Evolutionary conservation across 2,329 filamentous ascomycete species (phyloP).

Genomic region (Dryadomyces sulphureus): DNA sequence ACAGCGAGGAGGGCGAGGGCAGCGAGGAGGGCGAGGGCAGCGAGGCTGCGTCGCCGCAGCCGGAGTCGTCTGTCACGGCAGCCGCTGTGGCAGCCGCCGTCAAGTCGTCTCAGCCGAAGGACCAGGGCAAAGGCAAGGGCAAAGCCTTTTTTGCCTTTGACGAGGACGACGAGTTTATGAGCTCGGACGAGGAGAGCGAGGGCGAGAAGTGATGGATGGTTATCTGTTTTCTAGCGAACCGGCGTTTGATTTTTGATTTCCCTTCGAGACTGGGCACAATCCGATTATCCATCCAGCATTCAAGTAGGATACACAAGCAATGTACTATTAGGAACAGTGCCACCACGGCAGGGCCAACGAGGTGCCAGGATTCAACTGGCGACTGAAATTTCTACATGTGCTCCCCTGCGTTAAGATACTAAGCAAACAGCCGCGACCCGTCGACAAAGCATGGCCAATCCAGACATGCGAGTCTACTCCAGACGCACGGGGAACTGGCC

Average conservation of each 20-base stretch:
- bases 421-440: not conserved
- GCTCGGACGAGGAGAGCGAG: conserved; percentile 44
- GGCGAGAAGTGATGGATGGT: conserved; percentile 1
- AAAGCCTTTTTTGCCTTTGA: conserved; percentile 60
- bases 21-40: conserved; percentile 20
- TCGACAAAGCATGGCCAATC: not conserved
- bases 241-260: not conserved
- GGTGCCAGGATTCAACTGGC: too few species aligned
- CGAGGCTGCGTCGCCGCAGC: conserved; percentile 33
- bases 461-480: conserved; percentile 27
- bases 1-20: conserved; percentile 13
- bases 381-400: conserved; percentile 7
- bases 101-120: not conserved
- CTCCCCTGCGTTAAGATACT: not conserved
- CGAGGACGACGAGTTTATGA: conserved; percentile 64
- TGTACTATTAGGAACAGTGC: not conserved
- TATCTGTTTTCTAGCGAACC: not conserved
- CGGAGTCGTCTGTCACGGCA: conserved; percentile 17
- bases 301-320: not conserved
- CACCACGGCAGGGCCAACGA: not conserved
- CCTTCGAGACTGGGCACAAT: too few species aligned
- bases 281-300: not conserved
- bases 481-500: conserved; percentile 55
- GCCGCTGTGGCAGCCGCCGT: not conserved
- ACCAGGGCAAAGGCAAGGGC: conserved; percentile 17